Conservation (phyloP, 2,329 filamentous ascomycete genomes). For the Ophiocordyceps camponoti-saundersi region DNA sequence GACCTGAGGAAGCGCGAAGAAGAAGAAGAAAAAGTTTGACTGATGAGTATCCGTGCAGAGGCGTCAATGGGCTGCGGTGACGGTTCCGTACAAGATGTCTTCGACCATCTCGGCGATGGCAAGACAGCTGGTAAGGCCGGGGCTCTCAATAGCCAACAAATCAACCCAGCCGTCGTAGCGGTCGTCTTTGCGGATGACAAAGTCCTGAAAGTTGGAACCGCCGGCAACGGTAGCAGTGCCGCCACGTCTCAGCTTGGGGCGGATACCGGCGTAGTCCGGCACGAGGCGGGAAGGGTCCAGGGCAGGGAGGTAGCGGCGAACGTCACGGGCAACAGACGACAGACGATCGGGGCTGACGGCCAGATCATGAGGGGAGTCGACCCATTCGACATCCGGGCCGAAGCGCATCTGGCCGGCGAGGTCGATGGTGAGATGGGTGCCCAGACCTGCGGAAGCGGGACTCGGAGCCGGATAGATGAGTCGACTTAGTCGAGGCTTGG, state of each 20-base stretch:
- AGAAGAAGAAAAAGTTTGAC: not conserved
- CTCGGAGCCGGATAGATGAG: conserved; percentile 80
- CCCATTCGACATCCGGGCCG: conserved; percentile 92
- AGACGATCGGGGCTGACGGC: conserved; percentile 47
- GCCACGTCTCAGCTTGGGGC: conserved; percentile 58
- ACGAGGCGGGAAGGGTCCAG: conserved; percentile 49
- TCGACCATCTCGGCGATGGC: conserved; percentile 69
- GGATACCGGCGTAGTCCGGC: conserved; percentile 80
- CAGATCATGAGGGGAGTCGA: conserved; percentile 54
- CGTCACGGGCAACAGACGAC: conserved; percentile 52
- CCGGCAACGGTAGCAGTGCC: conserved; percentile 35
- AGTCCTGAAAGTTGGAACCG: conserved; percentile 66
- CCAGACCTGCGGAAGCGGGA: conserved; percentile 67
- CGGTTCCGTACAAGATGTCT: conserved; percentile 25
- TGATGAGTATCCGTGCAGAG: no score
- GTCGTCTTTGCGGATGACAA: conserved; percentile 61
- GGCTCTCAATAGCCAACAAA: conserved; percentile 82
- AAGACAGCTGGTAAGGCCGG: conserved; percentile 72
- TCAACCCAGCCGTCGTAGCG: conserved; percentile 76
- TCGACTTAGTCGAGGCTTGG: conserved; percentile 45
- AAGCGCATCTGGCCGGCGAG: conserved; percentile 73
- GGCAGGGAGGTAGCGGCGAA: conserved; percentile 60
- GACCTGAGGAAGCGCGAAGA: not conserved
- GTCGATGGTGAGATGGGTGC: conserved; percentile 88
- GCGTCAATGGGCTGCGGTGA: not conserved